phyloP scores from a whole-genome alignment of 441 rosid species.

The Biscutella laevigata region DNA sequence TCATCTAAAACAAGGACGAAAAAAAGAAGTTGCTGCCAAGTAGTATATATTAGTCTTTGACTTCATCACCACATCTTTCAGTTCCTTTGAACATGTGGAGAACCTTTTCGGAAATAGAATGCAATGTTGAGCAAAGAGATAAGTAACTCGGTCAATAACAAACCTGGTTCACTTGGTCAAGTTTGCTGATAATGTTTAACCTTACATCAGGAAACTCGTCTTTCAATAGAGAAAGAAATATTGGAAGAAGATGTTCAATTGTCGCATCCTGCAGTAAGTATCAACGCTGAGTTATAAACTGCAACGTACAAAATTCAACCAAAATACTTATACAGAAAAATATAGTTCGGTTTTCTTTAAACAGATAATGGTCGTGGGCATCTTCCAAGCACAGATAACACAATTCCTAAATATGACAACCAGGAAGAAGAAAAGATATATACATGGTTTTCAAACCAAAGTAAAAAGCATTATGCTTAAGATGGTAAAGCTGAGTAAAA shows the following conservation, averaged over 20 bases:
- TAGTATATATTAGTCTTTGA: background rate
- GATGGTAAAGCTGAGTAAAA: background rate
- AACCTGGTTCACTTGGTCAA: slow-evolving; percentile 98
- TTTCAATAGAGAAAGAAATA: slow-evolving; percentile 84
- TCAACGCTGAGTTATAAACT: slow-evolving; percentile 20
- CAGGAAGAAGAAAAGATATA: background rate
- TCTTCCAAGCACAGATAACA: background rate
- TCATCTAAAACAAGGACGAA: background rate
- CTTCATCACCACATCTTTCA: background rate
- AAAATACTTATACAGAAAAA: background rate
- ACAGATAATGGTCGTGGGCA: background rate
- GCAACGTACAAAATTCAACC: background rate
- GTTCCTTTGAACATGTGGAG: background rate
- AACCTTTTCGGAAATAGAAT: background rate
- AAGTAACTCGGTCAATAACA: slow-evolving; percentile 13
- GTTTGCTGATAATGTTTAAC: slow-evolving; percentile 90
- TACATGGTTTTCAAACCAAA: background rate
- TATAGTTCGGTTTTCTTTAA: background rate
- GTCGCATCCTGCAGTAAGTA: slow-evolving; percentile 69
- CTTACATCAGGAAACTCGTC: slow-evolving; percentile 97
- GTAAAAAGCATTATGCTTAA: background rate
- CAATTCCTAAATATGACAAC: background rate
- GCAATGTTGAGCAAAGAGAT: background rate
- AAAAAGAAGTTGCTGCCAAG: background rate
- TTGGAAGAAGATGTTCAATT: slow-evolving; percentile 87